Evolutionary conservation across 164 flowering plant species (phyloP).

Genomic region (Vitis cinerea): DNA sequence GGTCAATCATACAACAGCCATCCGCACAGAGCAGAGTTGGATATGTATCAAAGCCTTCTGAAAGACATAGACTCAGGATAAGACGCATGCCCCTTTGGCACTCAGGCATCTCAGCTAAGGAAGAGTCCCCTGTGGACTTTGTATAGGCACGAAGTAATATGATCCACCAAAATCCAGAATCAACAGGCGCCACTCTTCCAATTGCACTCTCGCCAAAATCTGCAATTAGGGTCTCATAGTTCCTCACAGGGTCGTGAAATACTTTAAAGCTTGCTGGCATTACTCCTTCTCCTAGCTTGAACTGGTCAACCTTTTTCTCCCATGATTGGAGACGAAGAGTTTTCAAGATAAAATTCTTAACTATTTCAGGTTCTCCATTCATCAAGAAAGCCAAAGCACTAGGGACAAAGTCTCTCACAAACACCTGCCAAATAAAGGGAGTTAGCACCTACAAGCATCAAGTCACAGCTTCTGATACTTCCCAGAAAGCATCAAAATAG

Average conservation of each 20-base stretch:
- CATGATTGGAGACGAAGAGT: slow-evolving; percentile 56
- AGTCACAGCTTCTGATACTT: background rate
- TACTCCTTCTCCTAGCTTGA: slow-evolving; percentile 51
- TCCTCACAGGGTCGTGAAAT: slow-evolving; percentile 34
- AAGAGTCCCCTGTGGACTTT: slow-evolving; percentile 45
- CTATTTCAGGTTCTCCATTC: slow-evolving; percentile 56
- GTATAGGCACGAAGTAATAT: slow-evolving; percentile 58
- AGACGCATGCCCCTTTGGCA: slow-evolving; percentile 62
- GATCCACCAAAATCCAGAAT: slow-evolving; percentile 76
- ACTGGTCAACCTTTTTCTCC: slow-evolving; percentile 52
- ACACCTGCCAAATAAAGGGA: slow-evolving; percentile 28
- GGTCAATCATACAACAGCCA: slow-evolving; percentile 66
- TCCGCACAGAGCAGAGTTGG: slow-evolving; percentile 66
- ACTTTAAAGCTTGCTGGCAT: slow-evolving; percentile 61
- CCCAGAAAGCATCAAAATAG: background rate
- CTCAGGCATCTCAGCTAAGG: slow-evolving; percentile 52
- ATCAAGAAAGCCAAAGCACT: slow-evolving; percentile 57
- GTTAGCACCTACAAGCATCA: background rate
- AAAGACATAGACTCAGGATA: slow-evolving; percentile 48
- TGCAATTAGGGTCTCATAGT: slow-evolving; percentile 40
- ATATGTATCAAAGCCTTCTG: slow-evolving; percentile 63
- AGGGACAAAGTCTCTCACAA: slow-evolving; percentile 58
- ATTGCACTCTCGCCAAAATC: slow-evolving; percentile 57
- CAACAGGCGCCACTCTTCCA: slow-evolving; percentile 57
- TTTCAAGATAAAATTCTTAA: slow-evolving; percentile 47